Conservation (phyloP, 208 protist genomes). For the Novymonas esmeraldas region DNA sequence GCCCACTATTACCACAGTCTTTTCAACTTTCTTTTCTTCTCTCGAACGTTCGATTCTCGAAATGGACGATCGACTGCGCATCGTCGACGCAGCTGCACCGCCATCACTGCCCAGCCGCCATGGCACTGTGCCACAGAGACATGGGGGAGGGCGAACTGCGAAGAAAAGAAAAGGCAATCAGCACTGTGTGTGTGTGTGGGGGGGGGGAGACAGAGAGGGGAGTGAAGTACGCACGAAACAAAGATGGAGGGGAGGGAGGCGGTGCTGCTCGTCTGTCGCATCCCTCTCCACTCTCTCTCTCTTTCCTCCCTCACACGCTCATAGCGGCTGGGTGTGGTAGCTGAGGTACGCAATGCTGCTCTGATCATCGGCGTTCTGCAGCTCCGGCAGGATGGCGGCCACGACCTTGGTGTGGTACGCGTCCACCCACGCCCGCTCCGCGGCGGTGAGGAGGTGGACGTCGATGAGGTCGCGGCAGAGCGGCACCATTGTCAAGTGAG, state of each 20-base stretch:
- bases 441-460: conserved; percentile 57
- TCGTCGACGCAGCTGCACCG: too few species aligned
- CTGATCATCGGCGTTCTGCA: conserved; percentile 52
- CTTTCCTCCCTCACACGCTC: conserved; percentile 2
- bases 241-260: too few species aligned
- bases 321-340: conserved; percentile 67
- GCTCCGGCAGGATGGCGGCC: conserved; percentile 41
- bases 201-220: not conserved
- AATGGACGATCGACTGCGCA: too few species aligned
- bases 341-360: conserved; percentile 67
- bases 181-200: not conserved
- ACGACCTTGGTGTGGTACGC: conserved; percentile 73
- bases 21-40: too few species aligned
- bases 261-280: not conserved
- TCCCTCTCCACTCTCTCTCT: not conserved
- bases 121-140: too few species aligned
- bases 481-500: conserved; percentile 89
- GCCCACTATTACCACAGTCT: too few species aligned
- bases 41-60: too few species aligned
- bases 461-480: conserved; percentile 93
- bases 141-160: not conserved
- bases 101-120: too few species aligned
- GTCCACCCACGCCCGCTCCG: conserved; percentile 78
- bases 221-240: not conserved
- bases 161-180: not conserved